These are phyloP conservation scores for Agarophyton chilense DNA, from an alignment of 23 red algal species.

Conservation along the genomic window DNA sequence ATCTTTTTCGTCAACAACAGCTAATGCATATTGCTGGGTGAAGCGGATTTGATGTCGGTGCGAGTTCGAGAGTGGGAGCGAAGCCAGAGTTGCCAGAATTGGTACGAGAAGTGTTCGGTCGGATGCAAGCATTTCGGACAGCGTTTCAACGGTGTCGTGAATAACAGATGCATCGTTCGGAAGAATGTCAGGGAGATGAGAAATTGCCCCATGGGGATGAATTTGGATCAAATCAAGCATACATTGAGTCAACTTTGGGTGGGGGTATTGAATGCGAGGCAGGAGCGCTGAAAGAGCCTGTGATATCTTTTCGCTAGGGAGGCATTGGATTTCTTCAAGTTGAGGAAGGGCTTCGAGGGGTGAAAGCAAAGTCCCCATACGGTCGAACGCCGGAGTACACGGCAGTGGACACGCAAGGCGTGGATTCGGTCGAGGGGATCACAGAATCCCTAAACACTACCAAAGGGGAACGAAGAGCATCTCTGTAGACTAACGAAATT, in stretches of 20 bases:
- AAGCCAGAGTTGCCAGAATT: conserved; percentile 45
- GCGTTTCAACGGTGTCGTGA: conserved; percentile 15
- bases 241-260: conserved; percentile 17
- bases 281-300: conserved; percentile 26
- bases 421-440: neutral
- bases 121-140: conserved; percentile 41
- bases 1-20: conserved; percentile 45
- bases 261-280: conserved; percentile 23
- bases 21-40: conserved; percentile 40
- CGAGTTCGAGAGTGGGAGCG: conserved; percentile 27
- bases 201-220: conserved; percentile 33
- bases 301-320: conserved; percentile 24
- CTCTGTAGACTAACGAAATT: too few relatives aligned
- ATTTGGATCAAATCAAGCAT: conserved; percentile 30
- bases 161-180: conserved; percentile 46
- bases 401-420: neutral
- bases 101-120: conserved; percentile 56
- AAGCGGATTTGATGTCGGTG: conserved; percentile 44
- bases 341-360: conserved; percentile 24
- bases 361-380: conserved; percentile 16
- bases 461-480: too few relatives aligned
- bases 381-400: neutral
- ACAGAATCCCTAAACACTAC: too few relatives aligned
- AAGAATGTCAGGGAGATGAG: conserved; percentile 48
- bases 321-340: conserved; percentile 40